Percentiles rank a stretch among this genome's conserved stretches.
These are phyloP conservation scores for Carex arenaria DNA, from an alignment of 202 grass and related monocot genomes.

Conservation along the genomic window DNA sequence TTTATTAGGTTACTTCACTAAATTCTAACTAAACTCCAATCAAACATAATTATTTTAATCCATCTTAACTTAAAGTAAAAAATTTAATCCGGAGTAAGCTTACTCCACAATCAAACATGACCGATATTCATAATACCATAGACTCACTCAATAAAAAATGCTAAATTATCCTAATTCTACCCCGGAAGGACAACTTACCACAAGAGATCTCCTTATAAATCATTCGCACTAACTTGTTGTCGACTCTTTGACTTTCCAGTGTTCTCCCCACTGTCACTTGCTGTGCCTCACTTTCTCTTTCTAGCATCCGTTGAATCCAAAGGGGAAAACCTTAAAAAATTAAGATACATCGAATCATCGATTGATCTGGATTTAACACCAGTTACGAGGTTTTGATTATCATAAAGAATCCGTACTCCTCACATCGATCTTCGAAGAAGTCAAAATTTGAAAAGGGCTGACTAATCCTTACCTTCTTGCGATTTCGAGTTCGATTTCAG, in stretches of 20 bases:
- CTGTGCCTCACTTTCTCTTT: background rate
- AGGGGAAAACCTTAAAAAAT: background rate
- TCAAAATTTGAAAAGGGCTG: background rate
- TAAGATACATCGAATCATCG: background rate
- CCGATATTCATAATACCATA: no score
- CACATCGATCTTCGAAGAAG: background rate
- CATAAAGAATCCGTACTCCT: background rate
- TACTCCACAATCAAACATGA: no score
- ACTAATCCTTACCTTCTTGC: background rate
- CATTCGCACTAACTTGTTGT: background rate
- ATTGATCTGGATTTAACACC: background rate
- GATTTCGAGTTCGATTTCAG: conserved; percentile 9
- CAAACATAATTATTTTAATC: no score
- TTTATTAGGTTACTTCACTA: no score
- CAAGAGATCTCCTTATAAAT: background rate
- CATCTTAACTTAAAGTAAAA: no score
- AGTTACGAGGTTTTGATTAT: background rate
- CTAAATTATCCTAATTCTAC: background rate
- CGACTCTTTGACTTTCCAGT: background rate
- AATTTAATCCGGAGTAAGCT: no score
- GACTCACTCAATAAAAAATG: no score
- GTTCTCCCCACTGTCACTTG: background rate
- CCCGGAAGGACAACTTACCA: background rate
- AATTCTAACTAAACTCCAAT: no score
- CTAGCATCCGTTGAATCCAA: background rate